Evolutionary conservation across 768 basidiomycete species (phyloP).

Genomic region (Favolaschia claudopus): DNA sequence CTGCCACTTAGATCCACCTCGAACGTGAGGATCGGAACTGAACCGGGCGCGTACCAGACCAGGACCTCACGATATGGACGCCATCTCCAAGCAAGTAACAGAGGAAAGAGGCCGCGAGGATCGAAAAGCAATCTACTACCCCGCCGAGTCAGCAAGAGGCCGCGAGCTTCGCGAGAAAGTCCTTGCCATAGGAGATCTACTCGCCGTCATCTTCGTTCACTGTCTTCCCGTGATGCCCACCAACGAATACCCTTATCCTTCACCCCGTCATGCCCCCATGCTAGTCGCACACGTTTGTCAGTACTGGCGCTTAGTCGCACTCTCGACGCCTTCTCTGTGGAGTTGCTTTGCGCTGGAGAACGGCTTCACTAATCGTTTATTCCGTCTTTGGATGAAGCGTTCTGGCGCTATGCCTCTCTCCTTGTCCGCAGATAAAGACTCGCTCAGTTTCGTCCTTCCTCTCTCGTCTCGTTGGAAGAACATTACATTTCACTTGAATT

Average conservation of each 20-base stretch:
- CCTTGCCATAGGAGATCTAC: neutral
- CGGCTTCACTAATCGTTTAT: neutral
- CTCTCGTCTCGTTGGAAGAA: neutral
- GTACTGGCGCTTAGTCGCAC: neutral
- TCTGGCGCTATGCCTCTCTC: neutral
- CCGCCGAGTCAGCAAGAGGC: neutral
- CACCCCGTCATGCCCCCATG: neutral
- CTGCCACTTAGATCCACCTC: too few species aligned
- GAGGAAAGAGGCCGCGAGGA: neutral
- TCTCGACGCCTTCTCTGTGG: neutral
- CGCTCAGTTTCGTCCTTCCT: neutral
- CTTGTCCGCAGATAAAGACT: neutral
- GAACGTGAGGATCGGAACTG: too few species aligned
- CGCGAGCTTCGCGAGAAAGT: conserved; percentile 3
- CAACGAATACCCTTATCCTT: neutral
- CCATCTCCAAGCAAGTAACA: neutral
- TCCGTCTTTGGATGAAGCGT: conserved; percentile 7
- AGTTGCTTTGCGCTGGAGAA: neutral
- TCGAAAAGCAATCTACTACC: neutral
- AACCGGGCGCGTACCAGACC: neutral
- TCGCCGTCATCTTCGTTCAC: neutral
- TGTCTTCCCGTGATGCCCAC: neutral
- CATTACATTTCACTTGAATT: neutral
- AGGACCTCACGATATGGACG: neutral
- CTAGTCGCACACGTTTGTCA: neutral